Base-by-base conservation (phyloP, 192 early-diverging fungal genomes). In the Mortierella antarctica region DNA sequence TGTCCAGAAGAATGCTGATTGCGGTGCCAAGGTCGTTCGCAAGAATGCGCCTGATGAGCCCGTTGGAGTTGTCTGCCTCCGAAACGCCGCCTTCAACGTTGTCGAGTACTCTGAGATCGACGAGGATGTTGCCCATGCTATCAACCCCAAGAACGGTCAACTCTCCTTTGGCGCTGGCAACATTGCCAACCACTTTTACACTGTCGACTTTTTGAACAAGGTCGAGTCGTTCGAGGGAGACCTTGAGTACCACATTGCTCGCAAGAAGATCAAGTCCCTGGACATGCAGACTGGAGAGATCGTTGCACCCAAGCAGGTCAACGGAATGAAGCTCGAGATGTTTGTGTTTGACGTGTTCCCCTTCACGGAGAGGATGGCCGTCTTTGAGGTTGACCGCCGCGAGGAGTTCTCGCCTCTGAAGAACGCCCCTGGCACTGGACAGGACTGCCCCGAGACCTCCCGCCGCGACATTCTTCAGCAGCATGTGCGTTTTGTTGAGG, bases 311-410 rank as follows among this genome's bases (percentile, higher is more conserved):
- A 89, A 85, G 54, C 90, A 90, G 69, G 91, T 92, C 82, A 98
- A 97, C 74, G 98, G 97, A 53, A 96, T 99, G 90, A 99, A 99
- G 86, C 90, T 99, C 17, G 98, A 99, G 87, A 89, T 96, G 74
- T 99, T 99, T 85, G 97, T 99, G 50, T 99, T 99, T 92, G 98
- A 99, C 82, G 97, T 99, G 12, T 96, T 99, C 84, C 97, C 98
- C 31, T 96, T 91, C 72, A 92, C 93, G 41, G 83, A 97, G 65
- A 69, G 85, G 49, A 88, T 99, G 88, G 95, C 97, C 42, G 96
- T 98, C 45, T 88, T 99, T 51, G 96, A 99, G 80, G 92, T 93
- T 48, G 91, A 93, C 57, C 93, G 98, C 59, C 89, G 89, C 45
- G 98, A 99, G 61, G 97, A 99, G 87, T 99, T 99, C 74, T 95